Conservation (phyloP, 148 eudicot species). For the Rhododendron mucronatum region DNA sequence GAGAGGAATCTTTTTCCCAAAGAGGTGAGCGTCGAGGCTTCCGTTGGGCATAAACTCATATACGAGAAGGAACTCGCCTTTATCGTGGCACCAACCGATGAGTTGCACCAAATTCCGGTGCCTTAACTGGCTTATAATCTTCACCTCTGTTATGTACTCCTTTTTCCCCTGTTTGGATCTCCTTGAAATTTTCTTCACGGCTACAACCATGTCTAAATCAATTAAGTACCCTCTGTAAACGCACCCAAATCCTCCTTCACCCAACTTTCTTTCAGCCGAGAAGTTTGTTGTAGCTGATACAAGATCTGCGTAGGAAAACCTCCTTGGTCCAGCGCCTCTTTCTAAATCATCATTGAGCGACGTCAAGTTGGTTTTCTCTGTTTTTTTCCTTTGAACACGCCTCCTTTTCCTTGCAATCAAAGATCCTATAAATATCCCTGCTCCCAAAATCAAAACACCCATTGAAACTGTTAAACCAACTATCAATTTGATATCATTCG, state of each 20-base stretch:
- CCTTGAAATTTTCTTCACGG: slow-evolving; percentile 24
- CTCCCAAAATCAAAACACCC: slow-evolving; percentile 8
- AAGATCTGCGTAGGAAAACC: slow-evolving; percentile 17
- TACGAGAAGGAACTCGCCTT: too few relatives aligned
- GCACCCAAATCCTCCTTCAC: slow-evolving; percentile 32
- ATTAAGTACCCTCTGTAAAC: slow-evolving; percentile 8
- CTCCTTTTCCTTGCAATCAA: not conserved
- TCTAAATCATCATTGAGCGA: slow-evolving; percentile 21
- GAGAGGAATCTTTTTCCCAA: slow-evolving; percentile 22
- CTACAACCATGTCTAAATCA: slow-evolving; percentile 8
- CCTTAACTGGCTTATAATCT: slow-evolving; percentile 19
- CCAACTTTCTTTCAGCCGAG: slow-evolving; percentile 16
- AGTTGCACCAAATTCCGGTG: too few relatives aligned
- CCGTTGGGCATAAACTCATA: slow-evolving; percentile 18
- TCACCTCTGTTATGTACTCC: slow-evolving; percentile 26
- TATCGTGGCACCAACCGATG: too few relatives aligned
- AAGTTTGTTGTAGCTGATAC: slow-evolving; percentile 20
- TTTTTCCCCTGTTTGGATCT: slow-evolving; percentile 24
- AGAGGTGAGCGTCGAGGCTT: slow-evolving; percentile 41
- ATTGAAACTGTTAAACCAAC: slow-evolving; percentile 20
- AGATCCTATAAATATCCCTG: not conserved
- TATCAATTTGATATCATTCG: slow-evolving; percentile 5
- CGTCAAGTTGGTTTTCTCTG: not conserved
- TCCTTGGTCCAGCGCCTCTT: slow-evolving; percentile 26
- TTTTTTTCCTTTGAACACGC: not conserved